phyloP scores from a whole-genome alignment of 2,329 filamentous ascomycete species.

The Fusarium agapanthi region DNA sequence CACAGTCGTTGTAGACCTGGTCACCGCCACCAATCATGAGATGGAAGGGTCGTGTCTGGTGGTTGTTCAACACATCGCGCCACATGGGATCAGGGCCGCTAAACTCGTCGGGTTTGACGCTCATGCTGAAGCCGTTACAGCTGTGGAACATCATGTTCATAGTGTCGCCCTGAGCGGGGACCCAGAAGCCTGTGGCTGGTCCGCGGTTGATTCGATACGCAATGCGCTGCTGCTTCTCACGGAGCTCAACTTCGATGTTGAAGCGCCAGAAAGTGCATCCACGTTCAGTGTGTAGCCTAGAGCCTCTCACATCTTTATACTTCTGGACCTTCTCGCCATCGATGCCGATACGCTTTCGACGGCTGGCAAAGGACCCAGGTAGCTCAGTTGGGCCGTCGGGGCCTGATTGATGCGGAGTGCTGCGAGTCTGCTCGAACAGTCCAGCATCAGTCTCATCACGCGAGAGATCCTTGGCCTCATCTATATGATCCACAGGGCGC shows the following conservation, averaged over 20 bases:
- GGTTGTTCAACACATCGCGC: conserved; percentile 92
- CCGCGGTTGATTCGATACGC: conserved; percentile 96
- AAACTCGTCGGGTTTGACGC: conserved; percentile 79
- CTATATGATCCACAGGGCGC: conserved; percentile 85
- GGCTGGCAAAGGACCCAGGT: conserved; percentile 62
- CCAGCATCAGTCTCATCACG: conserved; percentile 81
- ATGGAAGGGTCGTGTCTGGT: conserved; percentile 92
- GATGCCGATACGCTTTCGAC: conserved; percentile 60
- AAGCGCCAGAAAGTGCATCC: conserved; percentile 98
- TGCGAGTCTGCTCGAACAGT: conserved; percentile 76
- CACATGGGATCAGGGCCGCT: conserved; percentile 95
- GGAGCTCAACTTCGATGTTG: conserved; percentile 90
- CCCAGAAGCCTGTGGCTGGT: conserved; percentile 91
- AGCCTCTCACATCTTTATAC: conserved; percentile 83
- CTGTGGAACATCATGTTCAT: conserved; percentile 99
- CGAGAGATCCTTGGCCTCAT: conserved; percentile 81
- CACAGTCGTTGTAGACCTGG: conserved; percentile 93
- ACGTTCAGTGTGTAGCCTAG: conserved; percentile 83
- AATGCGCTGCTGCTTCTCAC: conserved; percentile 80
- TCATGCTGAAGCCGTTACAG: conserved; percentile 93
- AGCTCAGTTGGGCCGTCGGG: conserved; percentile 56
- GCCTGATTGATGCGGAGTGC: conserved; percentile 57
- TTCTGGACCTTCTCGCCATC: conserved; percentile 86
- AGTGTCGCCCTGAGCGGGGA: conserved; percentile 80
- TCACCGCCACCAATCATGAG: conserved; percentile 98